These are phyloP conservation scores for Solanum sitiens DNA, from an alignment of 257 asterid genomes.

Conservation along the genomic window DNA sequence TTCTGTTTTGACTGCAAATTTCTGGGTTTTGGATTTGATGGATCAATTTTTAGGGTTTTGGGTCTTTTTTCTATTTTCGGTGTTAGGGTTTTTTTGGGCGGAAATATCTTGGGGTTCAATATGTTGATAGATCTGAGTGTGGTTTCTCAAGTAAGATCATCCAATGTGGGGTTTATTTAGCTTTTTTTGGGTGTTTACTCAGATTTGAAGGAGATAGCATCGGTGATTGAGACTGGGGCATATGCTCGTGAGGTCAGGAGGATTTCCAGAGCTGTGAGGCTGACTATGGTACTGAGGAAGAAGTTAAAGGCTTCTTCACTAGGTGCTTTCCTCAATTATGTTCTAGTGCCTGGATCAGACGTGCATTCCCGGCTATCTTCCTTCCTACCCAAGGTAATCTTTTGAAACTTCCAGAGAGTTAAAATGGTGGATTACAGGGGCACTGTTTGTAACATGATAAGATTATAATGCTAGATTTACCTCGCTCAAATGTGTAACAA, in stretches of 20 bases:
- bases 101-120: not conserved
- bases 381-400: slow-evolving; percentile 53
- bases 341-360: slow-evolving; percentile 67
- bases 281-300: slow-evolving; percentile 62
- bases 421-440: not conserved
- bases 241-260: slow-evolving; percentile 66
- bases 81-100: not conserved
- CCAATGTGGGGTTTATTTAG: not conserved
- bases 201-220: slow-evolving; percentile 75
- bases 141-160: not conserved
- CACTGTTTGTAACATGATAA: not conserved
- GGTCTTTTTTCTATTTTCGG: not conserved
- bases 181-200: not conserved
- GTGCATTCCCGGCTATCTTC: slow-evolving; percentile 47
- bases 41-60: not conserved
- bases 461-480: not conserved
- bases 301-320: slow-evolving; percentile 54
- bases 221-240: slow-evolving; percentile 74
- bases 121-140: not conserved
- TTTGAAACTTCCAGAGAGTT: not conserved
- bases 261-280: slow-evolving; percentile 60
- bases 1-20: not conserved
- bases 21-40: not conserved
- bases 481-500: not conserved
- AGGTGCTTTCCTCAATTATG: slow-evolving; percentile 43